Base-by-base conservation (phyloP, 805 yeast species). In the Candida orba region DNA sequence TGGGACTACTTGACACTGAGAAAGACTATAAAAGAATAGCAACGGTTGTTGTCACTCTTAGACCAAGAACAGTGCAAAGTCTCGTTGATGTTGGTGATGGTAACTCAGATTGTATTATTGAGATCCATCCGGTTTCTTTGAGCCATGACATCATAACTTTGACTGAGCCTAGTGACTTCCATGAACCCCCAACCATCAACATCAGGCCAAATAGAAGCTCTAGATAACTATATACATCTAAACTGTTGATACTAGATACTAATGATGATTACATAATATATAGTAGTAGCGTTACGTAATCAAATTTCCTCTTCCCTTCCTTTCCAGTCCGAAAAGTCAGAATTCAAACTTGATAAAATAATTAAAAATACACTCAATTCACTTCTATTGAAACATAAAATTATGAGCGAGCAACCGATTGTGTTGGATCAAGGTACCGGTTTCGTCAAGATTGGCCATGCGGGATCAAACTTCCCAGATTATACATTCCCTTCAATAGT, bases 381-480 rank as follows among this genome's bases (percentile, higher is more conserved):
- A 34, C 6, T 13, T 7, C 22, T 6, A 34, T 6, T 20, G 8
- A 13, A 34, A 15, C 8, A 43, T 17, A 48, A 35, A 30, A 56
- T 20, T 20, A 20, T 56, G 60, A 48, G 47, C 30, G 52, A 49
- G 36, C 53, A 45, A 29, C 62, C 62, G 36, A 58, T 58, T 43
- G 99, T 93, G 56, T 86, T 93, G 55, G 99, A 93, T 70, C 98
- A 93, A 71, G 99, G 99, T 70, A 93, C 99, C 40, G 99, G 99
- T 45, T 93, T 93, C 63, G 97, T 91, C 43, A 91, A 90, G 64
- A 87, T 91, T 54, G 99, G 99, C 47, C 79, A 96, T 59, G 96
- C 95, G 32, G 97, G 98, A 29, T 84, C 89, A 53, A 93, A 93
- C 68, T 90, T 90, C 73, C 99, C 99, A 25, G 98, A 93, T 65